phyloP scores from a whole-genome alignment of 352 stramenopile species.

The Phytophthora nicotianae region DNA sequence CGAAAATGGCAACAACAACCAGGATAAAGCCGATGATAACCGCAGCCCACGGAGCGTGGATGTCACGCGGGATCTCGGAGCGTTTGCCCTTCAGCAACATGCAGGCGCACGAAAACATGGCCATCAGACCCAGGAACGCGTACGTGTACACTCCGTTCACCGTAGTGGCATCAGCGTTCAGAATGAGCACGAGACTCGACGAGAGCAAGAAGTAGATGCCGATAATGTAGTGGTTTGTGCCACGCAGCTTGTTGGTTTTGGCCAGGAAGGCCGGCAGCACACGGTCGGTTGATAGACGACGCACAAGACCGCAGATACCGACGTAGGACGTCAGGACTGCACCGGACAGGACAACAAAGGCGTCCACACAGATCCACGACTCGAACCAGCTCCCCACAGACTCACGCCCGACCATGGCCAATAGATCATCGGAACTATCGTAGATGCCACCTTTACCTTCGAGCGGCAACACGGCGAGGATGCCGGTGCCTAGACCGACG shows the following conservation, averaged over 20 bases:
- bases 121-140: constrained; percentile 86
- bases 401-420: constrained; percentile 66
- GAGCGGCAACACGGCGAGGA: constrained; percentile 75
- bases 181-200: constrained; percentile 67
- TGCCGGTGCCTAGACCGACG: constrained; percentile 32
- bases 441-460: constrained; percentile 50
- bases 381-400: constrained; percentile 46
- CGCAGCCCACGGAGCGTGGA: constrained; percentile 56
- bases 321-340: constrained; percentile 85
- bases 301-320: constrained; percentile 76
- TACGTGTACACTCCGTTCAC: constrained; percentile 88
- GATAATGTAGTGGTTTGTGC: constrained; percentile 80
- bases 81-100: constrained; percentile 89
- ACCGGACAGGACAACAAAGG: constrained; percentile 86
- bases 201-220: constrained; percentile 65
- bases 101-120: constrained; percentile 79
- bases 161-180: constrained; percentile 73
- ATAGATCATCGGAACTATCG: constrained; percentile 48
- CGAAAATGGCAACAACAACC: constrained; percentile 55
- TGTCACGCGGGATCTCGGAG: constrained; percentile 66
- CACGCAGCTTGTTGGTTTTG: constrained; percentile 51
- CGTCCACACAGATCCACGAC: constrained; percentile 70
- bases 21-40: constrained; percentile 45
- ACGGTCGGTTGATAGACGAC: constrained; percentile 73
- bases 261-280: constrained; percentile 57